Percentiles rank a stretch among this genome's conserved stretches.
These are phyloP conservation scores for Rhodomyrtus psidioides DNA, from an alignment of 441 rosid genomes.

Conservation along the genomic window DNA sequence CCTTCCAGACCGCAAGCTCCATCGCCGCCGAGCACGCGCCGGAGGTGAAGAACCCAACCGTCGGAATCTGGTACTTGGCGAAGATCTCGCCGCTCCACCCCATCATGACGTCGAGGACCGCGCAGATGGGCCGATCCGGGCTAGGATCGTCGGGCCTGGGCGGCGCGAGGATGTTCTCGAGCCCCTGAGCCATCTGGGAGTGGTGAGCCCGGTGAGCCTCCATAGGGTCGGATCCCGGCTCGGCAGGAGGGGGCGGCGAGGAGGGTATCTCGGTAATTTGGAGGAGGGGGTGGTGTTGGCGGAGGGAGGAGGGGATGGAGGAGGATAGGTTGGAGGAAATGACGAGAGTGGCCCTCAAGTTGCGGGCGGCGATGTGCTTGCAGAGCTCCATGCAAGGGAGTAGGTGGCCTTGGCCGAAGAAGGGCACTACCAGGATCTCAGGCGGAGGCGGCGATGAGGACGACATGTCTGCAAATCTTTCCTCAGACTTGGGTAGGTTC, in stretches of 20 bases:
- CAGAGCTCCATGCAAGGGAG: slow-evolving; percentile 1
- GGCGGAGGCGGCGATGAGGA: neutral
- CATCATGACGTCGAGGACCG: slow-evolving; percentile 14
- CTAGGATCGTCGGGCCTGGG: neutral
- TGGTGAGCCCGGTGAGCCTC: neutral
- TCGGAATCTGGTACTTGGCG: slow-evolving; percentile 10
- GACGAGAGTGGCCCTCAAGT: neutral
- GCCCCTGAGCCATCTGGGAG: neutral
- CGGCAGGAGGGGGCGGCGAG: neutral
- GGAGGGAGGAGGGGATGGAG: neutral
- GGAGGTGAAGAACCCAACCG: slow-evolving; percentile 18
- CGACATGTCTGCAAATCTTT: neutral
- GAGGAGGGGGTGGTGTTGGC: neutral
- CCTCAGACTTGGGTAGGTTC: neutral
- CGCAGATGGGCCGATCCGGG: slow-evolving; percentile 1
- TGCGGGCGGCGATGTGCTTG: neutral
- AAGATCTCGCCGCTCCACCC: slow-evolving; percentile 14
- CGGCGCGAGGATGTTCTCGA: slow-evolving; percentile 2
- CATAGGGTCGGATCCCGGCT: slow-evolving; percentile 1
- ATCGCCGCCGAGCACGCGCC: slow-evolving; percentile 18
- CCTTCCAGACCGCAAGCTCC: slow-evolving; percentile 21
- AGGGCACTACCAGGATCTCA: neutral
- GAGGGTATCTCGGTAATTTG: neutral
- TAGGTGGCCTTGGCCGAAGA: slow-evolving; percentile 1
- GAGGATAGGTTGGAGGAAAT: neutral